Evolutionary conservation across 2,329 filamentous ascomycete species (phyloP), one percentile per base, ranked within the genome.

Genomic region (Echinosphaeria canescens): DNA sequence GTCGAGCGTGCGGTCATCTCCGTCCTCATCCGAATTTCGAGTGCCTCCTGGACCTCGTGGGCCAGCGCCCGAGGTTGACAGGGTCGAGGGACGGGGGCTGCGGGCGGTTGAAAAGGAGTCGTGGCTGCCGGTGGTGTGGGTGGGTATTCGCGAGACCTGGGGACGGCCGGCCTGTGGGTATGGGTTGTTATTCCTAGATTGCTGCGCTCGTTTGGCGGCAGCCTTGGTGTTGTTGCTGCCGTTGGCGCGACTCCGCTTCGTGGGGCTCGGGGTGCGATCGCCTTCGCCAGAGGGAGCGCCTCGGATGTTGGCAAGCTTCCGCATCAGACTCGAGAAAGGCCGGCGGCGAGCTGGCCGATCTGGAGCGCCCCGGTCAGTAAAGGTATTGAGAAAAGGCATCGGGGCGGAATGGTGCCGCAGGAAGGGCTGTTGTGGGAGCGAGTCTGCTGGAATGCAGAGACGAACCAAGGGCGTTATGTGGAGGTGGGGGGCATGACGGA

Each of bases 311-410:
- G 82, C 73, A 30, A 95, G 66, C 42, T 84, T 84, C 59, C 84
- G 91, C 58, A 98, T 81, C 76, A 85, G 90, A 37, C 73, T 79
- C 25, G 84, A 68, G 45, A 95, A 95, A 14, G 84, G 85, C 35
- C 79, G 71, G 39, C 82, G 74, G 36, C 81, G 75, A 39, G 64
- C 65, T 42, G 51, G 37, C 36, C 62, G 53, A 36, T 55, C 54
- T 37, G 71, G 59, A 37, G 70, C 66, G 47, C 82, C 75, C 82
- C 50, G 38, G 34, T 50, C 44, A 16, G 26, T 28, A 40, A 54
- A 39, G 54, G 50, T 30, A 11, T 22, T 24, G 10, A 24, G 20
- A 22, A 31, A 22, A 13, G 24, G 33, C 28, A 24, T 31, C 27
- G 31, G 30, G 24, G n/a, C n/a, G 33, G 32, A 13, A 29, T 28